A percentile compares a stretch with the other conserved stretches of the same genome.
phyloP scores from a whole-genome alignment of 495 filamentous ascomycete genomes.

The Talaromyces borbonicus region DNA sequence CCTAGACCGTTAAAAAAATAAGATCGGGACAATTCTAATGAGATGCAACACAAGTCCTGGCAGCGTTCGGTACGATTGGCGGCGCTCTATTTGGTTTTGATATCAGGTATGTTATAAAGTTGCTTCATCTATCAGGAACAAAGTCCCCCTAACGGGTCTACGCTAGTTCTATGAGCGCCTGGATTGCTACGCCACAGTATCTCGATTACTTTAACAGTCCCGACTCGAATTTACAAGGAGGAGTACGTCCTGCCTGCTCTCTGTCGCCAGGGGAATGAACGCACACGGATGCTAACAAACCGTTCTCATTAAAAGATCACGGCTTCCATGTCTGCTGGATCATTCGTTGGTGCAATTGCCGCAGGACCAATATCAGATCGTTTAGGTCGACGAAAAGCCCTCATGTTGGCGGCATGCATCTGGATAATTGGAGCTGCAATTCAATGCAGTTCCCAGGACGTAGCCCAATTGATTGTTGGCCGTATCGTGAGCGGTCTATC shows the following conservation, averaged over 20 bases:
- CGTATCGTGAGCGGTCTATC: slow-evolving; percentile 62
- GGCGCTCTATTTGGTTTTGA: slow-evolving; percentile 37
- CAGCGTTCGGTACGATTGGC: slow-evolving; percentile 42
- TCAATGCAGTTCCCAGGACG: slow-evolving; percentile 50
- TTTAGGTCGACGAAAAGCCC: slow-evolving; percentile 52
- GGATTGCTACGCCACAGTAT: slow-evolving; percentile 61
- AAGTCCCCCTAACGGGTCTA: background rate
- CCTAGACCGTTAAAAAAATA: too few relatives aligned
- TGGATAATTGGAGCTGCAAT: slow-evolving; percentile 64
- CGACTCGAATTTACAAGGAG: slow-evolving; percentile 50
- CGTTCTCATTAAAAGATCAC: slow-evolving; percentile 47
- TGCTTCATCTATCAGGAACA: background rate
- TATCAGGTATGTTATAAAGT: slow-evolving; percentile 24
- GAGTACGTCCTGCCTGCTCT: background rate
- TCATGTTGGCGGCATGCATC: slow-evolving; percentile 56
- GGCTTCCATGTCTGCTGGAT: slow-evolving; percentile 34
- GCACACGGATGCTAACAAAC: slow-evolving; percentile 13
- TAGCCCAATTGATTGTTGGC: slow-evolving; percentile 57
- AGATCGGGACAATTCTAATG: too few relatives aligned
- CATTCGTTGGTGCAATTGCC: slow-evolving; percentile 19
- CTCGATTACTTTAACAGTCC: slow-evolving; percentile 57
- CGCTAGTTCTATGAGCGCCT: slow-evolving; percentile 60
- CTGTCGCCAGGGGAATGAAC: background rate
- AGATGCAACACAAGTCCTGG: slow-evolving; percentile 33
- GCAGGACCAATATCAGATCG: slow-evolving; percentile 59